Evolutionary conservation across 805 yeast genomes (phyloP).

Genomic region (Starmerella khaoyaiensis): DNA sequence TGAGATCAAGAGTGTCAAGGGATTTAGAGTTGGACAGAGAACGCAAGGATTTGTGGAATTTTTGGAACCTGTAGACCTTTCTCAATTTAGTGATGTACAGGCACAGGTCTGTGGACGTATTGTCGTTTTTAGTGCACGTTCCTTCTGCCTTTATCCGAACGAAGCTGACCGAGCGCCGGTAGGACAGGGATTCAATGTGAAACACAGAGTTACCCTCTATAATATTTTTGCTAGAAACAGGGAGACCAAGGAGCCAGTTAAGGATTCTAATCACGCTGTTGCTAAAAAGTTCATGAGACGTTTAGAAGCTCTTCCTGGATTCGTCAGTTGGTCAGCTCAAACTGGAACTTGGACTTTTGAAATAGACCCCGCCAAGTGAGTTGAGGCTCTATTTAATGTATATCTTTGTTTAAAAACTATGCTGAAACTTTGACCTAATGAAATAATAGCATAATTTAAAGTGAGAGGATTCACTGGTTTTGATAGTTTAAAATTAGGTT

Average conservation of each 20-base stretch:
- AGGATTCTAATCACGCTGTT: constrained; percentile 62
- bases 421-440: too few relatives aligned
- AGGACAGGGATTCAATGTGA: constrained; percentile 77
- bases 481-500: too few relatives aligned
- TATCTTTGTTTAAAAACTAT: too few relatives aligned
- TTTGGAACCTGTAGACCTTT: constrained; percentile 68
- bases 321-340: constrained; percentile 62
- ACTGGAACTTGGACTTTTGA: constrained; percentile 36
- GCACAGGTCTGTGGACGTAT: constrained; percentile 54
- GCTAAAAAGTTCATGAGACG: constrained; percentile 56
- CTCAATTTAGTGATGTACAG: constrained; percentile 43
- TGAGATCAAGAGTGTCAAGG: constrained; percentile 49
- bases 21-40: constrained; percentile 65
- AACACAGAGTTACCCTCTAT: constrained; percentile 58
- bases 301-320: constrained; percentile 48
- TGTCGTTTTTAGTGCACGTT: constrained; percentile 45
- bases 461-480: too few relatives aligned
- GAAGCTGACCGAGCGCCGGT: constrained; percentile 43
- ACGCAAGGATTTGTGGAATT: constrained; percentile 70
- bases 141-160: constrained; percentile 63
- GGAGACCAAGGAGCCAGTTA: constrained; percentile 57
- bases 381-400: neutral
- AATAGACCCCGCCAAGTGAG: constrained; percentile 17
- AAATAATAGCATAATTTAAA: too few relatives aligned
- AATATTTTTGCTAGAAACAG: constrained; percentile 70